Conservation (phyloP, 208 protist genomes). For the Crithidia mellificae region DNA sequence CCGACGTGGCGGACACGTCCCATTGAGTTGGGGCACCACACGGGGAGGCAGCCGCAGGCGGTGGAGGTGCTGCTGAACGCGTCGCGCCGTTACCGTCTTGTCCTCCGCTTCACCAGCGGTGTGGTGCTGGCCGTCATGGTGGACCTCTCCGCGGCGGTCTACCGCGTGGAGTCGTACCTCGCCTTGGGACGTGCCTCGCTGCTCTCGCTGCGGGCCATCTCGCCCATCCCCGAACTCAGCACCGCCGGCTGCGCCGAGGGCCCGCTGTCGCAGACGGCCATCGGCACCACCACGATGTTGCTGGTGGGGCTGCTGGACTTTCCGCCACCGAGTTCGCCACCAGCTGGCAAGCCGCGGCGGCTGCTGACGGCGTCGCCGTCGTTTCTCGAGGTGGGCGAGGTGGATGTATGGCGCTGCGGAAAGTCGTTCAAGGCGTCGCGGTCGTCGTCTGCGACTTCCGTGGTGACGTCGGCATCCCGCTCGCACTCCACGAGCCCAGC, state of each 20-base stretch:
- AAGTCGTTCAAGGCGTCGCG: slow-evolving; percentile 1
- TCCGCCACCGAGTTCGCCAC: slow-evolving; percentile 5
- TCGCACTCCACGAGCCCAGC: background rate
- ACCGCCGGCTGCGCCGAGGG: background rate
- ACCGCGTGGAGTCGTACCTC: slow-evolving; percentile 71
- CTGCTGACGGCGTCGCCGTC: slow-evolving; percentile 5
- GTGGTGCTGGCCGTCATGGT: slow-evolving; percentile 73
- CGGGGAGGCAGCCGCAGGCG: slow-evolving; percentile 47
- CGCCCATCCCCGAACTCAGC: slow-evolving; percentile 20
- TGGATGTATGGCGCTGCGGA: slow-evolving; percentile 2
- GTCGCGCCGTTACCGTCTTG: slow-evolving; percentile 65
- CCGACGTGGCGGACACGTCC: slow-evolving; percentile 58
- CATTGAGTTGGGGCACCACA: slow-evolving; percentile 58
- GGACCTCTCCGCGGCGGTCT: slow-evolving; percentile 47
- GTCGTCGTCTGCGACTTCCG: slow-evolving; percentile 9
- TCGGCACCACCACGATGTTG: slow-evolving; percentile 30
- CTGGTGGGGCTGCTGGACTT: slow-evolving; percentile 48
- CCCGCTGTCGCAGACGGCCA: slow-evolving; percentile 23
- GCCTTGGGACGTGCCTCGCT: slow-evolving; percentile 53
- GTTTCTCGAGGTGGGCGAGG: slow-evolving; percentile 12
- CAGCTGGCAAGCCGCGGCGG: slow-evolving; percentile 1
- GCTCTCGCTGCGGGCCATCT: slow-evolving; percentile 42
- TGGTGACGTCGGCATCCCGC: background rate
- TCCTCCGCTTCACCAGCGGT: slow-evolving; percentile 56
- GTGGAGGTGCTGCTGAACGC: slow-evolving; percentile 43